These are phyloP conservation scores for Penicillium oxalicum DNA, from an alignment of 2,329 filamentous ascomycete genomes.

Conservation along the genomic window DNA sequence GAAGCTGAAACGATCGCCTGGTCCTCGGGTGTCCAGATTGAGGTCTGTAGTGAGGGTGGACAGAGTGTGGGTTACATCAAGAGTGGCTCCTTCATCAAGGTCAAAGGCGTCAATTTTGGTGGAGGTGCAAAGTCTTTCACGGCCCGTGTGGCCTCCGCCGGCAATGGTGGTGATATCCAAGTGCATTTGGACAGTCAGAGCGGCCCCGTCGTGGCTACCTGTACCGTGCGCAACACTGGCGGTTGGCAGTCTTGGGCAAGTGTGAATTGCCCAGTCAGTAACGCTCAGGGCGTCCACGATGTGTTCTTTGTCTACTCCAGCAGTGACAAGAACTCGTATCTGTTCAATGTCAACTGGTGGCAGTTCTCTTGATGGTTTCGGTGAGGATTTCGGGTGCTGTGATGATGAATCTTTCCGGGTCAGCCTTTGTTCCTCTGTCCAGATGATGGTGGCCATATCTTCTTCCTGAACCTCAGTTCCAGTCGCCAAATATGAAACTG, in stretches of 20 bases:
- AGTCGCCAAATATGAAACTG: too few species aligned
- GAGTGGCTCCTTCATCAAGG: neutral
- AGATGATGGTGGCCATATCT: too few species aligned
- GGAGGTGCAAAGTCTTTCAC: neutral
- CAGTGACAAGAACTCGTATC: neutral
- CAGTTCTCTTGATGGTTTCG: neutral
- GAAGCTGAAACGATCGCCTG: neutral
- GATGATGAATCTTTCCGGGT: too few species aligned
- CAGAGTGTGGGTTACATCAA: neutral
- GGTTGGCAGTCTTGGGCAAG: neutral
- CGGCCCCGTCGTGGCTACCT: neutral
- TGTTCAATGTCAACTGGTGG: constrained; percentile 1
- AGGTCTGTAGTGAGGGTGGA: neutral
- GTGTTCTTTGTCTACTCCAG: neutral
- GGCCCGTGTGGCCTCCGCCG: neutral
- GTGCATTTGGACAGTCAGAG: neutral
- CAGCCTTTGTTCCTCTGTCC: too few species aligned
- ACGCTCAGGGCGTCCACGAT: neutral
- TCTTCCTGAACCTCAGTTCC: too few species aligned
- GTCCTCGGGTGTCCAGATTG: neutral
- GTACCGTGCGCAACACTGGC: neutral
- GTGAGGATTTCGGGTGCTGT: too few species aligned
- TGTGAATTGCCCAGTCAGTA: neutral
- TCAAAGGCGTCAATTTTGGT: neutral
- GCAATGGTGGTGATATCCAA: neutral